These are phyloP conservation scores for Aspergillus egyptiacus DNA, from an alignment of 495 filamentous ascomycete species.

Conservation along the genomic window DNA sequence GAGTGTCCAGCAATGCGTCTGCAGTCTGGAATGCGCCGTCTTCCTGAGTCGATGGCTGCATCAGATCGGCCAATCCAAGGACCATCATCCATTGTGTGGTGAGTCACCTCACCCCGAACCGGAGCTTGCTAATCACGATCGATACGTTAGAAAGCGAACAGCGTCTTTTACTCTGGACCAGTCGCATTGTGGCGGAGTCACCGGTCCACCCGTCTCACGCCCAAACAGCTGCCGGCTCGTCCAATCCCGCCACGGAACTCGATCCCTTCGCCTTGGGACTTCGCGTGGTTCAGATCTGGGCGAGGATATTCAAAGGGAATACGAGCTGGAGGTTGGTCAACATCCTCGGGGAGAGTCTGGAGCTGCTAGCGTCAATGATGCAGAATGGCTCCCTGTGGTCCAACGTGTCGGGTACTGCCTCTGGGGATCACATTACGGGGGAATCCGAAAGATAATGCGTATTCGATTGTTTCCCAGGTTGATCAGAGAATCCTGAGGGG, in stretches of 20 bases:
- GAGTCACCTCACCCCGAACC: background rate
- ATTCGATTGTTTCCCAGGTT: no score
- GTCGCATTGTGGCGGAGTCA: constrained; percentile 37
- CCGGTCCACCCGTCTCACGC: no score
- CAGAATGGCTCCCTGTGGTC: no score
- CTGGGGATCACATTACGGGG: no score
- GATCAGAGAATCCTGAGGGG: no score
- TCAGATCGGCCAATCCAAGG: background rate
- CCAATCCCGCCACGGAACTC: no score
- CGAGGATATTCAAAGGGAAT: constrained; percentile 34
- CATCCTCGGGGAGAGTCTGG: constrained; percentile 32
- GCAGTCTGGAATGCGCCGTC: constrained; percentile 44
- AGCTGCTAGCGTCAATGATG: no score
- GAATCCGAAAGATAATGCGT: no score
- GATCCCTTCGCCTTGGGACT: constrained; percentile 26
- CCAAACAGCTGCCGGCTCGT: no score
- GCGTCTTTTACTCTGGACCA: constrained; percentile 35
- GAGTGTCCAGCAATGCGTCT: constrained; percentile 45
- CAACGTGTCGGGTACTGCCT: no score
- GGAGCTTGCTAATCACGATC: background rate
- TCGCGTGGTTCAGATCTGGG: constrained; percentile 33
- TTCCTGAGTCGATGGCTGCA: constrained; percentile 45
- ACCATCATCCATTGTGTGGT: constrained; percentile 23
- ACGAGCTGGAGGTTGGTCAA: constrained; percentile 41
- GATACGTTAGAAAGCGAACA: constrained; percentile 31